Conservation (phyloP, 1,284 basidiomycete genomes). For the Trametes hirsuta region DNA sequence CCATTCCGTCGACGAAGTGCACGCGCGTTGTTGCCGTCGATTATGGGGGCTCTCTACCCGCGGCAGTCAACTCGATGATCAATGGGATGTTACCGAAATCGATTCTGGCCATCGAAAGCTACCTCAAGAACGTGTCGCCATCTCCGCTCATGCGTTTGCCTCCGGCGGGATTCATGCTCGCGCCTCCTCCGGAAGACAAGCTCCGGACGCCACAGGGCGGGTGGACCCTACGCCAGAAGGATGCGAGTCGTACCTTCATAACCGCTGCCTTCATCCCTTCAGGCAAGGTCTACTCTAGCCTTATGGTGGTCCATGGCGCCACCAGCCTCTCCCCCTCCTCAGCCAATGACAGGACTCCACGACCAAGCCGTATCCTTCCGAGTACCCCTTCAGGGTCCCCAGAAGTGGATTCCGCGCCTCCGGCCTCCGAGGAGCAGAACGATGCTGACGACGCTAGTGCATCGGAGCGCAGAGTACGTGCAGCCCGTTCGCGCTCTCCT, state of each 20-base stretch:
- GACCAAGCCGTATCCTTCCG: conserved; percentile 20
- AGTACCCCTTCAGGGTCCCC: conserved; percentile 1
- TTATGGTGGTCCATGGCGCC: conserved; percentile 45
- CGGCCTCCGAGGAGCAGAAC: neutral
- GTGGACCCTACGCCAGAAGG: conserved; percentile 64
- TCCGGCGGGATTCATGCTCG: conserved; percentile 57
- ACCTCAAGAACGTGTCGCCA: conserved; percentile 64
- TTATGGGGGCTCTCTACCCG: conserved; percentile 86
- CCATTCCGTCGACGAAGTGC: conserved; percentile 93
- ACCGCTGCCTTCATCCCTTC: conserved; percentile 52
- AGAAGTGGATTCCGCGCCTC: neutral
- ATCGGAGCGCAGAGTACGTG: conserved; percentile 16
- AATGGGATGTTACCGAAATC: conserved; percentile 76
- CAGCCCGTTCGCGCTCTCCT: conserved; percentile 28
- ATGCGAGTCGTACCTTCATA: conserved; percentile 58
- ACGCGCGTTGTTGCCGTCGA: conserved; percentile 90
- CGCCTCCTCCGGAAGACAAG: conserved; percentile 52
- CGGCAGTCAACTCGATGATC: conserved; percentile 87
- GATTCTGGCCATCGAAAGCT: conserved; percentile 72
- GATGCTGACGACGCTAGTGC: conserved; percentile 11
- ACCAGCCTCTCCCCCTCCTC: conserved; percentile 8
- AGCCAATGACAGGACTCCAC: conserved; percentile 26
- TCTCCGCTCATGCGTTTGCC: conserved; percentile 73
- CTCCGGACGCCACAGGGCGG: conserved; percentile 32
- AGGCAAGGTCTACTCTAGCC: conserved; percentile 51